A percentile compares a stretch with the other conserved stretches of the same genome.
These are phyloP conservation scores for Rhizoclosmatium sp. DNA, from an alignment of 192 early-diverging fungal genomes.

Conservation along the genomic window DNA sequence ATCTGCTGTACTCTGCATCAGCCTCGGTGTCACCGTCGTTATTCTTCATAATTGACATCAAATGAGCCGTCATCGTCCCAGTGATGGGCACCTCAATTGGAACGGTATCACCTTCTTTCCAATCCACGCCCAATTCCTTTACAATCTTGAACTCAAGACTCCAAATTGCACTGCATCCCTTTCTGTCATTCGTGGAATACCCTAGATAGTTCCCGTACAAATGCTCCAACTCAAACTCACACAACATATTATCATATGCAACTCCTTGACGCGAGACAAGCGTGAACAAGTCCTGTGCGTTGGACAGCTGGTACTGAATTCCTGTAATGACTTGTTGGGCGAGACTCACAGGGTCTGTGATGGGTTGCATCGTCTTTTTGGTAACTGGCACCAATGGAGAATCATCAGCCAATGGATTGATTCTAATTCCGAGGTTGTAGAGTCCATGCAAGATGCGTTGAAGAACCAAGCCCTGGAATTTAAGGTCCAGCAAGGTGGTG, in stretches of 20 bases:
- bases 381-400: background rate
- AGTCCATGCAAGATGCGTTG: slow-evolving; percentile 21
- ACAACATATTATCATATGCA: background rate
- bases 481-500: background rate
- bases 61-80: background rate
- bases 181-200: slow-evolving; percentile 21
- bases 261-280: slow-evolving; percentile 9
- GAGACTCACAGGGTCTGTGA: slow-evolving; percentile 15
- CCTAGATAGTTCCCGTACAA: slow-evolving; percentile 22
- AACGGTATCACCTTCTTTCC: background rate
- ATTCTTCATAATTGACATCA: too few relatives aligned
- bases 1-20: too few relatives aligned
- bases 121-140: background rate
- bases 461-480: background rate
- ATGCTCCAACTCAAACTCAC: background rate
- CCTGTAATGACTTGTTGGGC: slow-evolving; percentile 38
- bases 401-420: slow-evolving; percentile 11
- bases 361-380: background rate
- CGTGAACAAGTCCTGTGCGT: slow-evolving; percentile 40
- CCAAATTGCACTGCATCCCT: slow-evolving; percentile 34
- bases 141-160: slow-evolving; percentile 30
- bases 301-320: slow-evolving; percentile 36
- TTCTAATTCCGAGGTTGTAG: slow-evolving; percentile 25
- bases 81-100: slow-evolving; percentile 1
- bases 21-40: too few relatives aligned